Evolutionary conservation across 2,329 filamentous ascomycete species (phyloP).

Genomic region (Fusarium foetens): DNA sequence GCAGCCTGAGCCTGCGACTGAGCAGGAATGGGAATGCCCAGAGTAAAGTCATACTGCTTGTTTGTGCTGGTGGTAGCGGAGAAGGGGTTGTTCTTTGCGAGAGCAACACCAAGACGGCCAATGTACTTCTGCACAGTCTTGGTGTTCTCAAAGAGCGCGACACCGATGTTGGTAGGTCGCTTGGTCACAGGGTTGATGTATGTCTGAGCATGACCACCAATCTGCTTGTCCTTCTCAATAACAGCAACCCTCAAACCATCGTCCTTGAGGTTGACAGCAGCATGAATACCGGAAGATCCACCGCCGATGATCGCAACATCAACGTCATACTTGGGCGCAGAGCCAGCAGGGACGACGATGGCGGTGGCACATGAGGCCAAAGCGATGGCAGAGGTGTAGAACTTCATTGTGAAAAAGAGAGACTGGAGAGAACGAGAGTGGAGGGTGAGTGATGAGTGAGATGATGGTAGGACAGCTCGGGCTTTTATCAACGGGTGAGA

Average conservation of each 20-base stretch:
- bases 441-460: accelerated
- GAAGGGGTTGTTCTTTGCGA: neutral
- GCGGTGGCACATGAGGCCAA: slow-evolving; percentile 2
- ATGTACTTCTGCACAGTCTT: slow-evolving; percentile 30
- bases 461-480: neutral
- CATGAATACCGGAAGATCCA: slow-evolving; percentile 25
- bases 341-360: neutral
- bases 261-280: slow-evolving; percentile 19
- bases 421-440: neutral
- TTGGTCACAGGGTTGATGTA: slow-evolving; percentile 24
- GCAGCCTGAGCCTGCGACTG: neutral
- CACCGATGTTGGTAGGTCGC: slow-evolving; percentile 22
- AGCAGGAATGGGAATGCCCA: slow-evolving; percentile 29
- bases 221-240: slow-evolving; percentile 32
- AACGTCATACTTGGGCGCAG: neutral
- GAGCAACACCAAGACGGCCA: slow-evolving; percentile 14
- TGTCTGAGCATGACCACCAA: slow-evolving; percentile 38
- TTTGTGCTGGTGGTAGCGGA: neutral
- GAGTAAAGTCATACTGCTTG: slow-evolving; percentile 30
- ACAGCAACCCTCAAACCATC: slow-evolving; percentile 21
- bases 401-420: neutral
- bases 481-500: neutral
- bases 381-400: neutral
- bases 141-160: slow-evolving; percentile 22
- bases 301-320: slow-evolving; percentile 31